A percentile compares a stretch with the other conserved stretches of the same genome.
phyloP scores from a whole-genome alignment of 73 alveolate species.

The Paramecium octaurelia region DNA sequence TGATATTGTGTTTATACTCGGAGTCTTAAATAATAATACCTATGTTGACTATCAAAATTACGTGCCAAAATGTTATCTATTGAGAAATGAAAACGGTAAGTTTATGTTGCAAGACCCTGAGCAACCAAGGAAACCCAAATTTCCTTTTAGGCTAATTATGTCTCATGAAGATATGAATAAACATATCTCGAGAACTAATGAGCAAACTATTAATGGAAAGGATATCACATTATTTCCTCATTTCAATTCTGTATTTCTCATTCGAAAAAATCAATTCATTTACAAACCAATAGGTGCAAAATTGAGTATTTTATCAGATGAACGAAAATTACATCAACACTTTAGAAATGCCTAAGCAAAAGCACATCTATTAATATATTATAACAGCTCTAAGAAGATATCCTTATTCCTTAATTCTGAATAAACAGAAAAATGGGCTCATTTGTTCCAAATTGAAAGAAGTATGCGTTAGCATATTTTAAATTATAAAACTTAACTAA shows the following conservation, averaged over 20 bases:
- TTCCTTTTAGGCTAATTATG: background rate
- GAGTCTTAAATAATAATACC: background rate
- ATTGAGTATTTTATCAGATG: background rate
- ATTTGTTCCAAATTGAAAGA: background rate
- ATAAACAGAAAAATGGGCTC: background rate
- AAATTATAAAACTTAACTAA: background rate
- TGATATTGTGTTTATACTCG: background rate
- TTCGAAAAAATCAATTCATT: background rate
- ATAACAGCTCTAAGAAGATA: background rate
- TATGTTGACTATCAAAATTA: background rate
- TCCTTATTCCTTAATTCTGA: background rate
- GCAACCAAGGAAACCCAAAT: background rate
- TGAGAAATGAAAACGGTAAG: background rate
- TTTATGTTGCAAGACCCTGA: background rate
- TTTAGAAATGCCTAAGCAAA: background rate
- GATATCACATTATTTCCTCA: background rate
- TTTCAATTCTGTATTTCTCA: background rate
- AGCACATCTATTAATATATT: background rate
- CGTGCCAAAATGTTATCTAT: background rate
- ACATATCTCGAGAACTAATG: constrained; percentile 36
- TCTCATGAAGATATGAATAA: constrained; percentile 43
- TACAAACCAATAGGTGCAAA: background rate
- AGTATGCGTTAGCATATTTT: background rate
- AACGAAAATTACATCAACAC: background rate
- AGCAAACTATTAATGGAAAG: background rate